Conservation (phyloP, 2,329 filamentous ascomycete genomes). For the Orbilia oligospora region DNA sequence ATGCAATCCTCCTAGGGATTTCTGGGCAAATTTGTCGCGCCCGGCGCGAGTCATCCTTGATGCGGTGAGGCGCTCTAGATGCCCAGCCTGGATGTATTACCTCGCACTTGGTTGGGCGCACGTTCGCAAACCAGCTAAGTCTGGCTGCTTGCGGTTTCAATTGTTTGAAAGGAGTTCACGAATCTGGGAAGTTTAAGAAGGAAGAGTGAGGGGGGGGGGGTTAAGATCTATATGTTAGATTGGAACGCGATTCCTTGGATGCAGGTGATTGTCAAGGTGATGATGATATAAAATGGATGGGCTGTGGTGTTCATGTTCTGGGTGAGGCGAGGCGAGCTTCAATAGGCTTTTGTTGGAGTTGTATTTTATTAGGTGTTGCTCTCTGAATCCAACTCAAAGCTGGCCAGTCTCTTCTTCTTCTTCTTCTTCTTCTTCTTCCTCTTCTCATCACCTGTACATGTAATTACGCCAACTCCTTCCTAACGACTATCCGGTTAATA, state of each 20-base stretch:
- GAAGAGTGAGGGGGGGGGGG: neutral
- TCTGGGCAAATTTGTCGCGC: constrained; percentile 65
- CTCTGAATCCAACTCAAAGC: neutral
- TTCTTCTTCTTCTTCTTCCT: neutral
- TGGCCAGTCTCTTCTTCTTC: neutral
- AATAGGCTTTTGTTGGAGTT: constrained; percentile 37
- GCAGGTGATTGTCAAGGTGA: constrained; percentile 1
- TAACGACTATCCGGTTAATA: neutral
- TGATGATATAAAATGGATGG: constrained; percentile 9
- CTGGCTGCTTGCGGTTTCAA: neutral
- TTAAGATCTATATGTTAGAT: neutral
- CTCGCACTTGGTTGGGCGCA: neutral
- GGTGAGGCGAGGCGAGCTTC: constrained; percentile 20
- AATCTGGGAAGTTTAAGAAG: neutral
- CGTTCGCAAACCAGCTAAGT: neutral
- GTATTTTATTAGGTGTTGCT: constrained; percentile 30
- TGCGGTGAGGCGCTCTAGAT: neutral
- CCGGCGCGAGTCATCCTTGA: constrained; percentile 17
- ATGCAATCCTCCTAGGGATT: constrained; percentile 77
- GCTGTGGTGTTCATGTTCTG: neutral
- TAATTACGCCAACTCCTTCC: neutral
- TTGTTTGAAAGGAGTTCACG: neutral
- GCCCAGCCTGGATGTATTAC: neutral
- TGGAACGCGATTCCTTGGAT: constrained; percentile 6
- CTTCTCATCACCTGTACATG: neutral